phyloP scores from a whole-genome alignment of 257 asterid species.

The Solanum chilense region DNA sequence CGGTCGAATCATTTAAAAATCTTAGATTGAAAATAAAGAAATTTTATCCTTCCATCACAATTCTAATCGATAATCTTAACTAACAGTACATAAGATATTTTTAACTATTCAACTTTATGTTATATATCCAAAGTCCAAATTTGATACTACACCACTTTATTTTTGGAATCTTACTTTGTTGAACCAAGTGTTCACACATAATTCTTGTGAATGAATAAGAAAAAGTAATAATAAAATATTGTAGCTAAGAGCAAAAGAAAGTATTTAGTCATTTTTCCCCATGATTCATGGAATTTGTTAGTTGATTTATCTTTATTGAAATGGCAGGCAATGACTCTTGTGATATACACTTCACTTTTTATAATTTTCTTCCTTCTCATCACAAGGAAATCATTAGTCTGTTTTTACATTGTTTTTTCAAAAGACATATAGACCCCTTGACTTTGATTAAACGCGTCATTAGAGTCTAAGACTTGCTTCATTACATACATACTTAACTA shows the following conservation, averaged over 20 bases:
- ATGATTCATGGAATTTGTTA: conserved; percentile 2
- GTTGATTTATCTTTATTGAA: background rate
- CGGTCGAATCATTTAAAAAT: accelerated
- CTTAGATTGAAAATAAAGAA: accelerated
- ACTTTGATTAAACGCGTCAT: background rate
- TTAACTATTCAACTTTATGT: background rate
- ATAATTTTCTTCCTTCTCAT: background rate
- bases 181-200: background rate
- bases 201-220: background rate
- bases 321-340: conserved; percentile 14
- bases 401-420: background rate
- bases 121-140: background rate
- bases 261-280: background rate
- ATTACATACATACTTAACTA: background rate
- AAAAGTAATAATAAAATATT: background rate
- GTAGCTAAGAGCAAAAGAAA: background rate
- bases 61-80: background rate
- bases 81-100: background rate
- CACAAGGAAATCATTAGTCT: background rate
- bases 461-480: background rate
- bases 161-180: background rate
- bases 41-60: background rate
- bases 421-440: background rate
- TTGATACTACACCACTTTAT: background rate
- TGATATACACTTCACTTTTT: background rate